Evolutionary conservation across 2,329 filamentous ascomycete genomes (phyloP), one percentile per base, ranked within the genome.

Genomic region (Aschersonia sp.): DNA sequence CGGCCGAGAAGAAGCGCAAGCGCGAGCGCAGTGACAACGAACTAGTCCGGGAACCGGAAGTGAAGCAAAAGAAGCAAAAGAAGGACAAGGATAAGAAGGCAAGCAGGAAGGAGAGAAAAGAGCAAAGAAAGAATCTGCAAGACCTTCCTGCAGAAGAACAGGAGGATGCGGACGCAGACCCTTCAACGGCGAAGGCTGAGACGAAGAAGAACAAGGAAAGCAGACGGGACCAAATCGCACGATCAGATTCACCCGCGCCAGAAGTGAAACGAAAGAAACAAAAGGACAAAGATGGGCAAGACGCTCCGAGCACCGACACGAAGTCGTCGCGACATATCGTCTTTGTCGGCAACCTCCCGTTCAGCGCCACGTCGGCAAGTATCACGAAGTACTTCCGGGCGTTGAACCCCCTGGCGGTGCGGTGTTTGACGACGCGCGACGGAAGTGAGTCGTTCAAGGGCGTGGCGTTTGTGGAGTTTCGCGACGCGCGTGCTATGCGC

Each of bases 401-500:
- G 52, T 77, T 95, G 53, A 54, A 56, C 28, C 65, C 65, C 30
- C 48, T 60, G 12, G 60, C 63, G 30, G 65, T 67, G 49, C 86
- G 91, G 29, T 81, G 87, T 51, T 78, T 86, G 45, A 85, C 81
- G 47, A 76, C 85, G 57, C 79, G 80, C 55, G 69, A 70, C 47
- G 71, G 79, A 53, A 73, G 76, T 9, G 72, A 70, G 48, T 56
- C 80, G 54, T 83, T 78, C 59, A 83, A 83, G 55, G 86, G 88
- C 38, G 84, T 85, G 58, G 88, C 86, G 5, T 94, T 96, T 64
- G 72, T 97, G 56, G 91, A 97, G 65, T 97, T 96, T 61, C 80
- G 80, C 53, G 76, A 80, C 55, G 94, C 82, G 67, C 85, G 89
- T 65, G 80, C 84, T 61, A 94, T 95, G 88, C 85, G 94, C 72